These are phyloP conservation scores for Coemansia erecta DNA, from an alignment of 192 early-diverging fungal genomes.

Conservation along the genomic window DNA sequence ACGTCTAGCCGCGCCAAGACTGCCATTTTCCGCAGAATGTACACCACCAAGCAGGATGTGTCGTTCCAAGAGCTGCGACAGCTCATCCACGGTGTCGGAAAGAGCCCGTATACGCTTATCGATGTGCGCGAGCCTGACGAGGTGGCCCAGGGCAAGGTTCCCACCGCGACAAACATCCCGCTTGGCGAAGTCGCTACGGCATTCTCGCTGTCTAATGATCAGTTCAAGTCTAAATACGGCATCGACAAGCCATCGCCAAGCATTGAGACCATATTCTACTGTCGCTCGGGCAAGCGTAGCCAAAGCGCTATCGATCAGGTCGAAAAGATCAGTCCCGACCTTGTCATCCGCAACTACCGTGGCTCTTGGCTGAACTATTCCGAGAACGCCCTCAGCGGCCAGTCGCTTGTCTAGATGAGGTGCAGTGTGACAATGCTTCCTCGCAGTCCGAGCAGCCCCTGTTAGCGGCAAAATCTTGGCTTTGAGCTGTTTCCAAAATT, in stretches of 20 bases:
- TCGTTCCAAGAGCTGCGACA: slow-evolving; percentile 44
- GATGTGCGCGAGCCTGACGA: slow-evolving; percentile 70
- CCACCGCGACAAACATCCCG: slow-evolving; percentile 66
- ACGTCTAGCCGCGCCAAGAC: slow-evolving; percentile 2
- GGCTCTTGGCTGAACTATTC: slow-evolving; percentile 52
- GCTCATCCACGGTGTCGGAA: slow-evolving; percentile 43
- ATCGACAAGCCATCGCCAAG: slow-evolving; percentile 58
- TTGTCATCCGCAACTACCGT: slow-evolving; percentile 47
- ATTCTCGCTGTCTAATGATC: slow-evolving; percentile 36
- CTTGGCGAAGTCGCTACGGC: slow-evolving; percentile 58
- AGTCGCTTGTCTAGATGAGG: slow-evolving; percentile 22
- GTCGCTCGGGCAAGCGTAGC: slow-evolving; percentile 66
- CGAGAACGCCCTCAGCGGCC: slow-evolving; percentile 35
- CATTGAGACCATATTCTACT: slow-evolving; percentile 65
- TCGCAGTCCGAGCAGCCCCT: not conserved
- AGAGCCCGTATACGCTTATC: slow-evolving; percentile 53
- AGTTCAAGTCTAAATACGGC: slow-evolving; percentile 56
- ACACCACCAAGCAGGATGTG: slow-evolving; percentile 44
- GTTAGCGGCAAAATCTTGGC: not conserved
- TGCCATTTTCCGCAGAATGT: slow-evolving; percentile 16
- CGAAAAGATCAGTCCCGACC: slow-evolving; percentile 48
- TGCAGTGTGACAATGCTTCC: not conserved
- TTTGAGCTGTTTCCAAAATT: not conserved
- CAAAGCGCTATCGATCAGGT: slow-evolving; percentile 61
- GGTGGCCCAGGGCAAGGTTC: slow-evolving; percentile 60